Evolutionary conservation across 345 rosid genomes (phyloP), one percentile per base, ranked within the genome.

Genomic region (Viola odorata): DNA sequence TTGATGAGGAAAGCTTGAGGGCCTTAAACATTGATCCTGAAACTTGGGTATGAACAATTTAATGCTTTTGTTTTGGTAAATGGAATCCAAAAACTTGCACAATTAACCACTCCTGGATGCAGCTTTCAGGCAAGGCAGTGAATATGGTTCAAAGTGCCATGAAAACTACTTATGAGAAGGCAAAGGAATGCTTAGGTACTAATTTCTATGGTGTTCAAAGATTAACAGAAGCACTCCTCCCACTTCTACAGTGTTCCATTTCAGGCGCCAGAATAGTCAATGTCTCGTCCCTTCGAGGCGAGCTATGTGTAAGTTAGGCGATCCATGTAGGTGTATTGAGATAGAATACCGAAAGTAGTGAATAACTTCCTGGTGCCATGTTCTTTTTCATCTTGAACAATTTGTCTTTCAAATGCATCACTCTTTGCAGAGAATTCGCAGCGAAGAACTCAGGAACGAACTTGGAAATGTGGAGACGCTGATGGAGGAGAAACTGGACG

Each of bases 251-350:
- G 73, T 77, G 76, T 37, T 80, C 85, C 41, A 5, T 61, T 56
- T 64, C 74, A 9, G 83, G 85, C 37, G 85, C 88, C 55, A 65
- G 83, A 53, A 68, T 83, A 8, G 85, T 83, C 39, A 78, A 80
- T 52, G 62, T 80, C 50, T 80, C 85, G 41, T 83, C 88, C 41
- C 69, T 78, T 12, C 57, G 80, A 64, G 69, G 82, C 40, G 84
- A 80, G 73, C 69, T 83, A 50, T 60, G 55, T 64, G 84, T 79
- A 58, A 67, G 71, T 38, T 47, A 23, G 32, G 32, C 32, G 32
- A 23, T 23, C 32, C 32, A 23, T 2, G 32, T 23, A 23, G 32
- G 32, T 23, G 2, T 23, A 23, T 23, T 2, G 2, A 23, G 32
- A 23, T 23, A 23, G 32, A 23, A 23, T 23, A n/a, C 37, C 36